Percentiles rank a stretch among this genome's conserved stretches.
These are phyloP conservation scores for Lepidium africanum DNA, from an alignment of 345 rosid species.

Conservation along the genomic window DNA sequence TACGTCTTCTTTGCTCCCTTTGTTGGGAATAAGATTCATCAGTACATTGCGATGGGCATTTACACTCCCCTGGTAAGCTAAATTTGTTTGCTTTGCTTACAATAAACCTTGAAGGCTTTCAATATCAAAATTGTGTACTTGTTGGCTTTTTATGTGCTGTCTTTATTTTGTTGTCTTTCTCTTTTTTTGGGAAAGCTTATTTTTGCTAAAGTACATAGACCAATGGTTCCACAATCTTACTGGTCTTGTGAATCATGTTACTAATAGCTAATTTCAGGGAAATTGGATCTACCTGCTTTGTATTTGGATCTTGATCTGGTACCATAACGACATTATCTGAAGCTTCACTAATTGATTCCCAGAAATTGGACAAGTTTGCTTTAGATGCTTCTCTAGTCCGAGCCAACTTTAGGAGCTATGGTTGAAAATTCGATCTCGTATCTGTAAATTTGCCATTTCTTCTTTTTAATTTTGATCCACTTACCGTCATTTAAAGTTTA, in stretches of 20 bases:
- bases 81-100: conserved; percentile 3
- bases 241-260: neutral
- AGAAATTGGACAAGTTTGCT: neutral
- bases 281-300: neutral
- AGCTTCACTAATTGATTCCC: neutral
- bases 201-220: conserved; percentile 1
- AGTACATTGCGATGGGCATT: conserved; percentile 74
- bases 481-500: neutral
- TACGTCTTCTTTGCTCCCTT: conserved; percentile 99
- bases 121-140: conserved; percentile 8
- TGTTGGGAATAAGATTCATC: conserved; percentile 76
- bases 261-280: conserved; percentile 10
- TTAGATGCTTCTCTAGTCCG: neutral
- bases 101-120: neutral
- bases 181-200: neutral
- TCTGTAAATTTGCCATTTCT: neutral
- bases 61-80: conserved; percentile 86
- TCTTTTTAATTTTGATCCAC: neutral
- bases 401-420: neutral
- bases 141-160: conserved; percentile 11
- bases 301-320: conserved; percentile 13
- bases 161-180: conserved; percentile 9
- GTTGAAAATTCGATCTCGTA: neutral
- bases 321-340: neutral
- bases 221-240: conserved; percentile 9